Evolutionary conservation across 2,329 filamentous ascomycete species (phyloP), one percentile per base, ranked within the genome.

Genomic region (Apiospora aurea): DNA sequence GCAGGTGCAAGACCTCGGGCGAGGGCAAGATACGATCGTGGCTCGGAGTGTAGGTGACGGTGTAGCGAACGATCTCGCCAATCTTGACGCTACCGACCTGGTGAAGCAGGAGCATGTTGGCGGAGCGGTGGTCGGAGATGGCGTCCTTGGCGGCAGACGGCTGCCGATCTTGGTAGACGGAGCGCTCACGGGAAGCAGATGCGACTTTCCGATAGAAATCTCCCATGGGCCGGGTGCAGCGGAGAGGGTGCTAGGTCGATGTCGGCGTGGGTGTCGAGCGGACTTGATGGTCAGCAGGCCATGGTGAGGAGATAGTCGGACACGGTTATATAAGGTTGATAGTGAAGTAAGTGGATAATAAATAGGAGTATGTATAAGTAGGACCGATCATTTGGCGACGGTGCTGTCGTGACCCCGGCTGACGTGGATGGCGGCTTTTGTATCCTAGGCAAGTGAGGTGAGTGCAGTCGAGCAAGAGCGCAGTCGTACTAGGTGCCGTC

Each of bases 21-120:
- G 94, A 92, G 4, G 96, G 96, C 3, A 97, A 88, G 79, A 98
- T 97, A 76, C 94, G 94, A 82, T 98, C 96, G 78, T 91, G 88
- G 51, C 92, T 92, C 4, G 96, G 96, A 1, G 93, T 96, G 83
- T 99, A 99, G 69, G 95, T 98, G 76, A 98, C 86, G 11, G 94
- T 97, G 79, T 92, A 97, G 85, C 96, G 93, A 75, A 98, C 91
- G 51, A 98, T 92, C 84, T 98, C 95, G 80, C 96, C 96, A 75
- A 98, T 93, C 83, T 96, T 97, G 81, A 98, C 93, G 84, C 89
- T 94, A 79, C 96, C 96, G 75, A 92, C 88, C 84, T 98, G 96
- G 83, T 98, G 94, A 73, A 97, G 86, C 80, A 98, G 90, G 75
- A 98, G 87, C 96, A 98, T 98, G 44, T 79, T 82, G 77, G 70